Percentiles rank a stretch among this genome's conserved stretches.
phyloP scores from a whole-genome alignment of 2,329 filamentous ascomycete species.

The Colletotrichum sp. region DNA sequence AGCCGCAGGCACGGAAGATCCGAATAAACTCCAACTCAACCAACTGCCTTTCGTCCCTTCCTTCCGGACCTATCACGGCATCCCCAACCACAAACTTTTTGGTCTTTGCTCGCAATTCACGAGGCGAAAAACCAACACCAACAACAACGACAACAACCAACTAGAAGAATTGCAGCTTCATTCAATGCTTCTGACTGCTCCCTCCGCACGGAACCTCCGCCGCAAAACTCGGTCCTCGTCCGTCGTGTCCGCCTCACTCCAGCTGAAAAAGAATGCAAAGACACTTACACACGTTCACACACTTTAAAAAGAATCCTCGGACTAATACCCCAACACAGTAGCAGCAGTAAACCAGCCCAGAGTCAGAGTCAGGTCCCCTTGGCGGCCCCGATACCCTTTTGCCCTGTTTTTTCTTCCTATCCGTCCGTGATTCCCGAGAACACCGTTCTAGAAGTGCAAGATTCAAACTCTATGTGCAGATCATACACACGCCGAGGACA shows the following conservation, averaged over 20 bases:
- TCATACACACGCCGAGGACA: conserved; percentile 1
- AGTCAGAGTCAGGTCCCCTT: neutral
- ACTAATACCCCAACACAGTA: neutral
- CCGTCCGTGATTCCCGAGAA: neutral
- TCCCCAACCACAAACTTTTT: neutral
- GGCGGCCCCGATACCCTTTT: neutral
- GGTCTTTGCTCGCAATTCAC: neutral
- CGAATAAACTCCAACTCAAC: neutral
- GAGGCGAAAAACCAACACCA: neutral
- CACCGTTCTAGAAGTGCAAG: conserved; percentile 12
- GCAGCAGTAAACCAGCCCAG: neutral
- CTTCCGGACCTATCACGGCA: neutral
- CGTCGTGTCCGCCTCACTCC: conserved; percentile 4
- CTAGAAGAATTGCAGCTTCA: neutral
- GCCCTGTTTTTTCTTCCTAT: neutral
- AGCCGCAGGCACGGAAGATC: neutral
- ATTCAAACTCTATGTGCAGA: neutral
- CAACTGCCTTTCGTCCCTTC: neutral
- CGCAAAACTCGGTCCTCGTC: neutral
- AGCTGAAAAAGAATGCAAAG: neutral
- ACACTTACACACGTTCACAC: neutral
- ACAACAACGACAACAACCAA: neutral
- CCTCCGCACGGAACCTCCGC: neutral
- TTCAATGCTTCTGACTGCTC: neutral
- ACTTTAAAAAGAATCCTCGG: neutral